These are phyloP conservation scores for Hyparrhenia diplandra DNA, from an alignment of 176 grass and related monocot genomes.

Conservation along the genomic window DNA sequence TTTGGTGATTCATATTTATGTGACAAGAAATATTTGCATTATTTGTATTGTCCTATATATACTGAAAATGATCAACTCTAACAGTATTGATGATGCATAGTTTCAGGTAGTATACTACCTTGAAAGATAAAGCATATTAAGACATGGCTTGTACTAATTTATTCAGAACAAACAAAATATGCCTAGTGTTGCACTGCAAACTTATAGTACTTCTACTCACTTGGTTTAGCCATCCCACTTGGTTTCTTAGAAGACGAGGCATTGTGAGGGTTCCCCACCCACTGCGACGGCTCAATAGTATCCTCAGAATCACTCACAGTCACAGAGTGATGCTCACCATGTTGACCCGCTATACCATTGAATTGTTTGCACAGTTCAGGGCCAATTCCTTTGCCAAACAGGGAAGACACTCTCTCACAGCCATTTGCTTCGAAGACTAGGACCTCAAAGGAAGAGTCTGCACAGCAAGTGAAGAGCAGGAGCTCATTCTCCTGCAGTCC, in stretches of 20 bases:
- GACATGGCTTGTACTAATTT: neutral
- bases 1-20: slow-evolving; percentile 13
- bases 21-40: neutral
- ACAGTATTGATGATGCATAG: neutral
- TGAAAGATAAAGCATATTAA: neutral
- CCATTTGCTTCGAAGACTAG: slow-evolving; percentile 36
- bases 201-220: neutral
- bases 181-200: neutral
- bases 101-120: neutral
- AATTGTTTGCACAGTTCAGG: neutral
- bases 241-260: neutral
- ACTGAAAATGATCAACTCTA: neutral
- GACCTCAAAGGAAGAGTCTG: slow-evolving; percentile 44
- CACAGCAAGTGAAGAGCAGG: slow-evolving; percentile 40
- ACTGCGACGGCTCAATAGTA: neutral
- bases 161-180: neutral
- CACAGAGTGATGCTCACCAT: neutral
- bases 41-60: neutral
- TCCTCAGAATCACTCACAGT: neutral
- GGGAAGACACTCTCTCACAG: slow-evolving; percentile 31
- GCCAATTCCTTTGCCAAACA: neutral
- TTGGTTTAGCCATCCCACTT: neutral
- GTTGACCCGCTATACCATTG: neutral
- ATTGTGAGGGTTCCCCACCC: neutral
- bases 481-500: slow-evolving; percentile 40